phyloP scores from a whole-genome alignment of 73 alveolate genomes.

The Paramecium tetraurelia region DNA sequence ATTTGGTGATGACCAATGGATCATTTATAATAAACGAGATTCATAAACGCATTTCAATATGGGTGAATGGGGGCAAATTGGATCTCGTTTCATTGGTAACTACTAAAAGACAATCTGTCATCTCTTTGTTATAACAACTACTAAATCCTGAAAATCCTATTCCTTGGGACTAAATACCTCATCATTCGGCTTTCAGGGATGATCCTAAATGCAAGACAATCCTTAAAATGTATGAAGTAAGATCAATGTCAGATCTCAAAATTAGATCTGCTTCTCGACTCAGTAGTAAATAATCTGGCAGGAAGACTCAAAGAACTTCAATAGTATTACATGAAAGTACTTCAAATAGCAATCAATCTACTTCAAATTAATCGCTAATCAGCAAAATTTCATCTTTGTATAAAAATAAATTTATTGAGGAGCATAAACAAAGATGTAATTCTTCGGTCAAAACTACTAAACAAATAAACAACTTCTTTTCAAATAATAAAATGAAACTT shows the following conservation, averaged over 20 bases:
- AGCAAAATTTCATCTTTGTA: neutral
- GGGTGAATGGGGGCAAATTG: neutral
- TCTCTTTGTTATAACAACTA: neutral
- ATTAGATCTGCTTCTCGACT: neutral
- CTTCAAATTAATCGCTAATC: neutral
- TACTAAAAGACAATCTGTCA: neutral
- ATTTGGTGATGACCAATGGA: conserved; percentile 39
- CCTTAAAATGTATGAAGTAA: neutral
- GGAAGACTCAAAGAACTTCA: neutral
- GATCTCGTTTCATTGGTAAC: neutral
- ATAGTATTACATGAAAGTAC: neutral
- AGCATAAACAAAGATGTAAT: neutral
- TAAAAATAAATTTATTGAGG: neutral
- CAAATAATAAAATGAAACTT: neutral
- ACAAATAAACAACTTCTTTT: neutral
- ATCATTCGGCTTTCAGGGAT: conserved; percentile 31
- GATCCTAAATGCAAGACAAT: neutral
- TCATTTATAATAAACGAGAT: neutral
- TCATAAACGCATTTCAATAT: neutral
- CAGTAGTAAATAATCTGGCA: neutral
- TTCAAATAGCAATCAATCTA: neutral
- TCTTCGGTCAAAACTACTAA: neutral
- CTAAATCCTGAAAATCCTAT: conserved; percentile 15
- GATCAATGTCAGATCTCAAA: neutral
- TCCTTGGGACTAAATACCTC: conserved; percentile 32